Evolutionary conservation across 2,329 filamentous ascomycete genomes (phyloP).

Genomic region (Penicillium polonicum): DNA sequence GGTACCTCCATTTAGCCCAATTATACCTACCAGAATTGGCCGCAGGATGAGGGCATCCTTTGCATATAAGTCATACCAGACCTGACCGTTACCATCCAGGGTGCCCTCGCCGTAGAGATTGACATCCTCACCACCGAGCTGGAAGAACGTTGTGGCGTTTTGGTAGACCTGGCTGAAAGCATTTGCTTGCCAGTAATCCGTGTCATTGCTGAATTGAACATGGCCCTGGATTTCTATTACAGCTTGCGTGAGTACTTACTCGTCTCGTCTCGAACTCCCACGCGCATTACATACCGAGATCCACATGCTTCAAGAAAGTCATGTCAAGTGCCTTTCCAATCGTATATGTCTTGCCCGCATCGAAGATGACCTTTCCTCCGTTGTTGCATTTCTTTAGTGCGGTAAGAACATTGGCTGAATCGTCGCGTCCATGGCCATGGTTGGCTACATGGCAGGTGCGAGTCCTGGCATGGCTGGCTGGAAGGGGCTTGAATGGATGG

Average conservation of each 20-base stretch:
- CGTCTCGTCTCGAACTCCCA: neutral
- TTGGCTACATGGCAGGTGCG: constrained; percentile 32
- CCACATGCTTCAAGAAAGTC: constrained; percentile 63
- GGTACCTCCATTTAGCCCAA: constrained; percentile 57
- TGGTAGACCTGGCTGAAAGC: constrained; percentile 65
- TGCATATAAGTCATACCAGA: constrained; percentile 64
- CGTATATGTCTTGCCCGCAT: constrained; percentile 56
- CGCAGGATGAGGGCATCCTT: constrained; percentile 57
- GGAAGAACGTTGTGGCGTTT: constrained; percentile 66
- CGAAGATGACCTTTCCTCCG: constrained; percentile 62
- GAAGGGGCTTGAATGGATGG: constrained; percentile 32
- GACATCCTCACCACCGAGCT: constrained; percentile 64
- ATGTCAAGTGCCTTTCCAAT: constrained; percentile 65
- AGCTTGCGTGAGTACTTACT: neutral
- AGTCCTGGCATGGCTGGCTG: constrained; percentile 23
- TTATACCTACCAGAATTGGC: constrained; percentile 58
- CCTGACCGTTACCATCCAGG: constrained; percentile 63
- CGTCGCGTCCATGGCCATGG: constrained; percentile 42
- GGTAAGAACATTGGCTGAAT: constrained; percentile 52
- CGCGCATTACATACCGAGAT: constrained; percentile 50
- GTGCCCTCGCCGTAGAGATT: constrained; percentile 67
- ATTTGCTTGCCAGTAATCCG: constrained; percentile 66
- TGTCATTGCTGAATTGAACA: constrained; percentile 64
- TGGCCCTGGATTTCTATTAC: constrained; percentile 56
- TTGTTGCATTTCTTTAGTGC: constrained; percentile 62